Evolutionary conservation across 1,284 basidiomycete genomes (phyloP), one percentile per base, ranked within the genome.

Genomic region (Pisolithus thermaeus): DNA sequence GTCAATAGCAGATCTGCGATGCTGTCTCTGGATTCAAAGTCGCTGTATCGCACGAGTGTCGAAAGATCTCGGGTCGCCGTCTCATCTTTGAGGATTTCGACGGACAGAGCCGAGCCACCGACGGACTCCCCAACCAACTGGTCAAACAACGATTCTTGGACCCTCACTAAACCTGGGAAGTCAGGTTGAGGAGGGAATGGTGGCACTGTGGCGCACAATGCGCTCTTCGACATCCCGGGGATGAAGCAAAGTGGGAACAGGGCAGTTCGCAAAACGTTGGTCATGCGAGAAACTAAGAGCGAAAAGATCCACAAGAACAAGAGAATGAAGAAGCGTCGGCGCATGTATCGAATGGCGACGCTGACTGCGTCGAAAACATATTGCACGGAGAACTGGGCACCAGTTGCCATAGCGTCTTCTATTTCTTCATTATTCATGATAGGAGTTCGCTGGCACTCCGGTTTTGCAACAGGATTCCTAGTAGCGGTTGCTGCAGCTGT

Each of bases 31-130:
- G 78, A 78, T 52, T 70, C 76, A 58, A 89, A 65, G 18, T 81
- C 68, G 61, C 87, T 87, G 53, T 74, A 66, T 23, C 74, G 73
- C 18, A 87, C 81, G 25, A 87, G 70, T 4, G 77, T 75, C 18
- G 79, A 69, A 44, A 89, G 70, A 61, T 89, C 86, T 32, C 64
- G 70, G 1, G 81, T 85, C 8, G 85, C 86, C 75, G 88, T 81
- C 60, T 88, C 81, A n/a, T 83, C 81, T 63, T 81, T 81, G 67
- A 85, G 81, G 53, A 89, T 77, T 54, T 85, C 78, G 27, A 86
- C 62, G 9, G 83, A 79, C 36, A 88, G 63, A 4, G 73, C 73
- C 0, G 80, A 78, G 1, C 80, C 75, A 3, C 79, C 80, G 0
- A 74, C 72, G 0, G 79, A 72, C 46, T 80, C 77, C 46, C 79